Conservation (phyloP, 2,329 filamentous ascomycete species). For the Waltergamsia citrina region DNA sequence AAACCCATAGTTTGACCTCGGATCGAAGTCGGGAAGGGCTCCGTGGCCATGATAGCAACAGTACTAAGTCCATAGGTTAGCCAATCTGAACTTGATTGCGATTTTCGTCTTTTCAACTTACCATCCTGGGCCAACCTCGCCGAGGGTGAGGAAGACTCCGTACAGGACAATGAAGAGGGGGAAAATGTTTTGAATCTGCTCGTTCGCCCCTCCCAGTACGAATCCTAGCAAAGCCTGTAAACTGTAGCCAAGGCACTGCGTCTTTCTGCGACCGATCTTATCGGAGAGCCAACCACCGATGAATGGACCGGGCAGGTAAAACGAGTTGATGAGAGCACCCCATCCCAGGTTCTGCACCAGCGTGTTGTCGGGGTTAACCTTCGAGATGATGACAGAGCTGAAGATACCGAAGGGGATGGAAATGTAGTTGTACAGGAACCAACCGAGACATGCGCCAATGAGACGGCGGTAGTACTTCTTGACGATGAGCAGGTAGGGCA, state of each 20-base stretch:
- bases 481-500: conserved; percentile 35
- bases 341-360: conserved; percentile 32
- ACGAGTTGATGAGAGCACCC: conserved; percentile 37
- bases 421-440: conserved; percentile 46
- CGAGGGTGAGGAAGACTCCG: conserved; percentile 36
- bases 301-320: conserved; percentile 37
- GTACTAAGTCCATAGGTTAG: conserved; percentile 14
- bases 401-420: conserved; percentile 46
- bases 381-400: conserved; percentile 38
- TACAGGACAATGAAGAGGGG: conserved; percentile 42
- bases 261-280: conserved; percentile 36
- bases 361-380: conserved; percentile 28
- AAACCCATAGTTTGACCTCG: conserved; percentile 39
- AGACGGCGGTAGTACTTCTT: conserved; percentile 39
- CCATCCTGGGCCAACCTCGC: conserved; percentile 40
- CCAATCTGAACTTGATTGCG: background rate
- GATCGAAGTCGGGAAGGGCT: conserved; percentile 39
- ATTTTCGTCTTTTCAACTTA: conserved; percentile 7
- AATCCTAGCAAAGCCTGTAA: conserved; percentile 36
- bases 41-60: conserved; percentile 27
- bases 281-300: conserved; percentile 38
- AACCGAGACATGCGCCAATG: conserved; percentile 34
- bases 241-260: conserved; percentile 38
- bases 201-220: conserved; percentile 35
- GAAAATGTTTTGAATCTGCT: conserved; percentile 32